phyloP scores from a whole-genome alignment of 2,329 filamentous ascomycete genomes.

The Camillea tinctor region DNA sequence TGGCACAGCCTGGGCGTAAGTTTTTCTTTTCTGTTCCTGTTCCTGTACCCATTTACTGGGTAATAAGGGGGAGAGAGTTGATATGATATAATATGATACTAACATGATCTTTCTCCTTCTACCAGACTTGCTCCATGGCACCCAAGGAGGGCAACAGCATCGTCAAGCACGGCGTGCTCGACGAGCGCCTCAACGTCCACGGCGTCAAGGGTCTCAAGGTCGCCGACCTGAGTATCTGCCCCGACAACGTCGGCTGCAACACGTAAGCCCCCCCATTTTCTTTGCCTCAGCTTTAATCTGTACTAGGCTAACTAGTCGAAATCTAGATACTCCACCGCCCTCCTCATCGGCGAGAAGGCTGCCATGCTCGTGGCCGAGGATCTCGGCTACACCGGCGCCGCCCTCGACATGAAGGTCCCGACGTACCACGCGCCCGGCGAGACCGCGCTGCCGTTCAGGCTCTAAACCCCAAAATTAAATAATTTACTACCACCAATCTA shows the following conservation, averaged over 20 bases:
- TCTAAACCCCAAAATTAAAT: too few species aligned
- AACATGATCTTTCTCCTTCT: background rate
- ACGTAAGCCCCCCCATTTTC: slow-evolving; percentile 45
- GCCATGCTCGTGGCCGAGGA: slow-evolving; percentile 70
- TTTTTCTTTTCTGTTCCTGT: slow-evolving; percentile 6
- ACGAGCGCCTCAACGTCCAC: slow-evolving; percentile 75
- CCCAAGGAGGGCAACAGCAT: slow-evolving; percentile 75
- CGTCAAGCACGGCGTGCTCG: slow-evolving; percentile 75
- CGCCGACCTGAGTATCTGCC: slow-evolving; percentile 72
- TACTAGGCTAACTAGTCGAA: too few species aligned
- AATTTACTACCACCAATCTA: too few species aligned
- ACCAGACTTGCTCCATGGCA: slow-evolving; percentile 74
- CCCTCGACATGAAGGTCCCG: slow-evolving; percentile 75
- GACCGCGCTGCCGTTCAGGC: slow-evolving; percentile 37
- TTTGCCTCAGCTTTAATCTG: slow-evolving; percentile 1
- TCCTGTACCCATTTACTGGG: too few species aligned
- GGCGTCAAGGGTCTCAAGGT: slow-evolving; percentile 77
- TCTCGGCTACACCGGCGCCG: slow-evolving; percentile 68
- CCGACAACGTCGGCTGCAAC: slow-evolving; percentile 74
- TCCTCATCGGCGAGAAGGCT: slow-evolving; percentile 75
- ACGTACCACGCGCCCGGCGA: slow-evolving; percentile 59
- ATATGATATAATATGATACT: too few species aligned
- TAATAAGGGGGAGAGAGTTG: too few species aligned
- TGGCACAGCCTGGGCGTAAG: slow-evolving; percentile 62
- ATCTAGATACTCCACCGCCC: slow-evolving; percentile 63